Base-by-base conservation (phyloP, 2,329 filamentous ascomycete genomes). In the Alternaria metachromatica region DNA sequence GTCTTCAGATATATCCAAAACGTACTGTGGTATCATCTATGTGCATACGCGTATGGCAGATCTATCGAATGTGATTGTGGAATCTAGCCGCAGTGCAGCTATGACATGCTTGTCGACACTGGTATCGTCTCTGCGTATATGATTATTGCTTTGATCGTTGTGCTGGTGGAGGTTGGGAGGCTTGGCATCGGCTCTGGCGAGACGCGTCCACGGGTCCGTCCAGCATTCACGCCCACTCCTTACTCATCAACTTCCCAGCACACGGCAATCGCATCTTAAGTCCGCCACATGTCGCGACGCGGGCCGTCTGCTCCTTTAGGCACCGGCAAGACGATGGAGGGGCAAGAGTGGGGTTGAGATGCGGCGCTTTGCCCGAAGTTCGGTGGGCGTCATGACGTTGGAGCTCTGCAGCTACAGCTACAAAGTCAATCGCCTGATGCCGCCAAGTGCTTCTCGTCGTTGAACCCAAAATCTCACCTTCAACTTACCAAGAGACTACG, bases 311-410 rank as follows among this genome's bases (percentile, higher is more conserved):
- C 28, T 44, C 48, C 51, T 55, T 60, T 58, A 60, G 56, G 56
- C 59, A 59, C 62, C 62, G 62, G 59, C n/a, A 46, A 28, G 37
- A 43, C 10, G 21, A 41, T 25, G 46, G 59, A 49, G 50, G 43
- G 45, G 58, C 65, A 66, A 69, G 62, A 69, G 68, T 70, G 68
- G 68, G 68, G 68, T 70, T 55, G 43, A 55, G 48, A 59, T 58
- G 54, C 33, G 48, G 57, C 41, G 23, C 45, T 48, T 48, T 62
- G 21, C 30, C 61, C 60, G 60, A 46, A 58, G 44, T 55, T 55
- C 37, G 58, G 46, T 45, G 30, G 44, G 30, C 28, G 58, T 60
- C 58, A 69, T 70, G 66, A 69, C 68, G 66, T 67, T 64, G 62
- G 48, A 53, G 64, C 58, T 61, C 37, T 43, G 41, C 43, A 46